Base-by-base conservation (phyloP, 2,329 filamentous ascomycete species). In the Ceratocystis ficicola region DNA sequence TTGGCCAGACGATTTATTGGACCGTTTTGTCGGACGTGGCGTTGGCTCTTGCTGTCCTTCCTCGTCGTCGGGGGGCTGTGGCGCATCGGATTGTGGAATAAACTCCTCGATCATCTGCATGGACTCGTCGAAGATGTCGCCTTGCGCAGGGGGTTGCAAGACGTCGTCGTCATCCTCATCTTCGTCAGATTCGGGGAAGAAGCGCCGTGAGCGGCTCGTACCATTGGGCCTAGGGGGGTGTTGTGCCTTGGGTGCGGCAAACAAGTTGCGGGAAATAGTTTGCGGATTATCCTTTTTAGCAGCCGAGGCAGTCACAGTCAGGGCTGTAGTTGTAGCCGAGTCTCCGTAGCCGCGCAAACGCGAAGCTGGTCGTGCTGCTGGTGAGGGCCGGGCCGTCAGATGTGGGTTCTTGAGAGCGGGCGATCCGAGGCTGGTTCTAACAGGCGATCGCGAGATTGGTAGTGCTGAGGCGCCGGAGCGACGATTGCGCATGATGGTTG, bases 321-420 rank as follows among this genome's bases (percentile, higher is more conserved):
- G 5, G 20, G 60, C 28, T 17, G 44, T 10, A 10, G 20, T 50
- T 20, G 46, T 50, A 5, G 44, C 25, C 6, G 44, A 50, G 61
- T 28, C 25, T 25, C 36, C 25, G 25, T 41, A 0, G 44, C 28
- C 32, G 44, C 44, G 61, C 10, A 48, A 25, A 50, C 36, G 52
- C 32, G 41, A 28, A 22, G 46, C 46, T 50, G 46, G 46, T 4
- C 46, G 46, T 25, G 52, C 36, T 25, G 52, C 36, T 17, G 80
- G 83, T 12, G 81, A 81, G 20, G 77, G 76, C 57, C 79, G 81
- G 36, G 78, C 81, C 64, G 46, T 46, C 12, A 86, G 74, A 61
- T 81, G 80, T 3, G 82, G 83, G 70, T 84, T 84, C 66, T 81
- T 80, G 68, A 83, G 80, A 30, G 86, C 84, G 0, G 86, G 86